Base-by-base conservation (phyloP, 352 stramenopile species). In the Phytophthora syringae region DNA sequence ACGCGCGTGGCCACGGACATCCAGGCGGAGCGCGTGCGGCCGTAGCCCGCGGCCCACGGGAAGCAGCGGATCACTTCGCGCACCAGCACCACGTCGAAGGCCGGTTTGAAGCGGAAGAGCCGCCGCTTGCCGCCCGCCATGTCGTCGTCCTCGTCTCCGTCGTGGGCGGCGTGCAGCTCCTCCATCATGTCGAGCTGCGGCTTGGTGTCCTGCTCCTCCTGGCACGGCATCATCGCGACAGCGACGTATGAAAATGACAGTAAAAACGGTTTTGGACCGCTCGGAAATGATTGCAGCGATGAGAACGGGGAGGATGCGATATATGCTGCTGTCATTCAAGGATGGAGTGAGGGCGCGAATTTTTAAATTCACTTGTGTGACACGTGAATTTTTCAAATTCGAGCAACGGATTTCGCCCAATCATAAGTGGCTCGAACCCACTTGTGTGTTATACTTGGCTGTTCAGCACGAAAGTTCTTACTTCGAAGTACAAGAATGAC, bases 1-100 rank as follows among this genome's bases (percentile, higher is more conserved):
- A 81, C 73, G 22, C 56, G 54, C 22, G 61, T 49, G 15, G 73
- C 73, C 51, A 78, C 69, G 2, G 43, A 45, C 57, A 76, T 74
- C 73, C 73, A 81, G 16, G 73, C 73, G 20, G 70, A 75, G 28
- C 73, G 73, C 25, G 70, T 81, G 32, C 72, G 70, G 5, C 73
- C 73, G 59, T 81, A 78, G 44, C 73, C 73, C n/a, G 73, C 73
- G 18, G 57, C 52, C 73, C 73, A 81, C 15, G 73, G 73, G 40
- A 81, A 81, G 39, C 70, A 63, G 40, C 54, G 68, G 51, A 81
- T 81, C 5, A 78, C 73, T 51, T 81, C 73, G 48, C 61, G 67
- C 65, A 72, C 69, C 18, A 81, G 58, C 42, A 73, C 65, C 28
- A 81, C 58, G 51, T 81, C 73, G 37, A 76, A 76, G 7, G 66